phyloP scores from a whole-genome alignment of 306 rosid species.

The Cucurbita pepo region DNA sequence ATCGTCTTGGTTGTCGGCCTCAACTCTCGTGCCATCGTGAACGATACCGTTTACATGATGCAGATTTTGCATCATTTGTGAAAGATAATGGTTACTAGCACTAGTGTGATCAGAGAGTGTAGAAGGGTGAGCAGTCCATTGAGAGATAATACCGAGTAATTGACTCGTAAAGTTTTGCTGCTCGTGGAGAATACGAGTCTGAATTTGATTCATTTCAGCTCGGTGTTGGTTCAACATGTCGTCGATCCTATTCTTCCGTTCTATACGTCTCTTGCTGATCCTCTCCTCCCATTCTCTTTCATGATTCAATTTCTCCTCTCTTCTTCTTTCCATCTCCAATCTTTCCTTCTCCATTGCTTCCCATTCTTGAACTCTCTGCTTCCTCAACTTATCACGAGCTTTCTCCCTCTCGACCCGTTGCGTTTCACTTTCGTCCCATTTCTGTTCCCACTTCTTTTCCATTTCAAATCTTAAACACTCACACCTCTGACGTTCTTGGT shows the following conservation, averaged over 20 bases:
- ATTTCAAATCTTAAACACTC: slow-evolving; percentile 37
- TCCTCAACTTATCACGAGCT: slow-evolving; percentile 42
- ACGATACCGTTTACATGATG: slow-evolving; percentile 82
- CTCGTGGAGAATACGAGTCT: slow-evolving; percentile 73
- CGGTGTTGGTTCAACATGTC: slow-evolving; percentile 65
- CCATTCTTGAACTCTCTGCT: slow-evolving; percentile 60
- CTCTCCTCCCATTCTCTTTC: slow-evolving; percentile 78
- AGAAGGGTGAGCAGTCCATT: slow-evolving; percentile 82
- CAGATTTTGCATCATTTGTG: slow-evolving; percentile 93
- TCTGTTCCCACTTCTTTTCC: slow-evolving; percentile 58
- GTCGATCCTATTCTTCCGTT: slow-evolving; percentile 80
- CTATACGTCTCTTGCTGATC: slow-evolving; percentile 55
- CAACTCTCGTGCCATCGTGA: slow-evolving; percentile 74
- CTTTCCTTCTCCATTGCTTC: slow-evolving; percentile 64
- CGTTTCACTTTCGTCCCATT: slow-evolving; percentile 49
- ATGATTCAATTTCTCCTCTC: slow-evolving; percentile 51
- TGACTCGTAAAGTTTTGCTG: slow-evolving; percentile 74
- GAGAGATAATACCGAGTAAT: slow-evolving; percentile 73
- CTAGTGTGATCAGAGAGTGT: slow-evolving; percentile 72
- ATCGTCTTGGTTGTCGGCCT: slow-evolving; percentile 85
- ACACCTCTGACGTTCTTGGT: slow-evolving; percentile 54
- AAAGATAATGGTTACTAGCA: slow-evolving; percentile 79
- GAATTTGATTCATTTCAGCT: slow-evolving; percentile 77
- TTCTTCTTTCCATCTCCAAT: slow-evolving; percentile 64
- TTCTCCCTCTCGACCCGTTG: slow-evolving; percentile 44